Evolutionary conservation across 2,329 filamentous ascomycete genomes (phyloP), one percentile per base, ranked within the genome.

Genomic region (Aspergillus pseudonomiae): DNA sequence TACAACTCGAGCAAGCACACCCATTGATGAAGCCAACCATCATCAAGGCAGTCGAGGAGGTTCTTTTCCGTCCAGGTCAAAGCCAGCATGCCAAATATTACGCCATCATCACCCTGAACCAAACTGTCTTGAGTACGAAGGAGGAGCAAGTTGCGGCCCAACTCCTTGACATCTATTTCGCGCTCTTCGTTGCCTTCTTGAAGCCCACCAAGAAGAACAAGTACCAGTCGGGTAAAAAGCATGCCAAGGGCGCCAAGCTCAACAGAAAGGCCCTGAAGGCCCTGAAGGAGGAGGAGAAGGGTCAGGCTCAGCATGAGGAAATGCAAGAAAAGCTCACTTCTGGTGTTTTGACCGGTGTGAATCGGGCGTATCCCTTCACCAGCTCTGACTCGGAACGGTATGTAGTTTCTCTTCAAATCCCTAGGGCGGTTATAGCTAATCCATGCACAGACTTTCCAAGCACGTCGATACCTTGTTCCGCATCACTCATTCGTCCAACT

Each of bases 401-500:
- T 75, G 87, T 69, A 52, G 11, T 16, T 59, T 11, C 57, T 24
- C 34, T 32, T 54, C 53, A 43, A 65, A 61, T 53, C 48, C 24
- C 6, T 26, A 7, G 6, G 6, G 6, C n/a, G n/a, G 41, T 34
- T 45, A 32, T 36, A 67, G 69, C 73, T 71, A 72, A 74, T 59
- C 60, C 24, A 41, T 32, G 11, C 62, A 48, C 67, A 91, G 89
- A 28, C 87, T 98, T 68, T 92, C 96, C 73, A 89, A 90, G 63
- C 94, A 99, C 74, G 87, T 99, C 62, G 91, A 98, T 75, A 97
- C 94, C 3, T 85, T 99, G 30, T 99, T 97, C 85, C 90, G 89
- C 71, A 95, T 99, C 72, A 96, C 95, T 0, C 95, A 99, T 79
- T 98, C 94, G 0, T 93, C 94, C 62, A 99, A 99, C 78, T 98